Base-by-base conservation (phyloP, 2,329 filamentous ascomycete species). In the Xylaria sp. region DNA sequence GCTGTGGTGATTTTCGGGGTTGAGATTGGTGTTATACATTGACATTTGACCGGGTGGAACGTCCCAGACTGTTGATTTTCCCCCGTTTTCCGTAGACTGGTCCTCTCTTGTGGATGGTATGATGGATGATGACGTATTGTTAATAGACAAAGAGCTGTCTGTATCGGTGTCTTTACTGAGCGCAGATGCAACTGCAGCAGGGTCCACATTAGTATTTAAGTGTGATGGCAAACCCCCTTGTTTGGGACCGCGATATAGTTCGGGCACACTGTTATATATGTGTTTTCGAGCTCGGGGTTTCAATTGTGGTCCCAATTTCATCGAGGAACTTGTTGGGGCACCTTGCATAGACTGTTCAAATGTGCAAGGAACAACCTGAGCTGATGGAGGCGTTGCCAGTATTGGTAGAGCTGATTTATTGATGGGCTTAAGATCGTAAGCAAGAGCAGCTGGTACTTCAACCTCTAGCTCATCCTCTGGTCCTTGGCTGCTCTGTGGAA, bases 391-490 rank as follows among this genome's bases (percentile, higher is more conserved):
- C 9, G 78, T 79, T 41, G 73, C 65, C 43, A 69, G 68, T 28
- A 74, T 69, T 39, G 68, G 72, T 23, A 70, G 50, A 52, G 68
- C 66, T 58, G 67, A 53, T 55, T 73, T 76, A 39, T 76, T 76
- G 61, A 75, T 60, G 28, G 75, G 60, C 13, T 71, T 46, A n/a
- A 64, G 36, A 46, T 45, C 65, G 20, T 73, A 66, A 23, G 70
- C 63, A 20, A 78, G 71, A 1, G 73, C 73, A 12, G 60, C 72
- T 20, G 76, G 78, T 1, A 76, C 69, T 64, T 77, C 71, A 32
- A 79, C 60, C n/a, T 79, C 77, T 25, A 80, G 72, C 28, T 76
- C 75, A 45, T 77, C 77, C 34, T 78, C 78, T 41, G 68, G 68
- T 8, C 70, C 74, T 18, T 69, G 72, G 53, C 76, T 78, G 53